Base-by-base conservation (phyloP, 768 basidiomycete genomes). In the Sarcomyxa edulis region DNA sequence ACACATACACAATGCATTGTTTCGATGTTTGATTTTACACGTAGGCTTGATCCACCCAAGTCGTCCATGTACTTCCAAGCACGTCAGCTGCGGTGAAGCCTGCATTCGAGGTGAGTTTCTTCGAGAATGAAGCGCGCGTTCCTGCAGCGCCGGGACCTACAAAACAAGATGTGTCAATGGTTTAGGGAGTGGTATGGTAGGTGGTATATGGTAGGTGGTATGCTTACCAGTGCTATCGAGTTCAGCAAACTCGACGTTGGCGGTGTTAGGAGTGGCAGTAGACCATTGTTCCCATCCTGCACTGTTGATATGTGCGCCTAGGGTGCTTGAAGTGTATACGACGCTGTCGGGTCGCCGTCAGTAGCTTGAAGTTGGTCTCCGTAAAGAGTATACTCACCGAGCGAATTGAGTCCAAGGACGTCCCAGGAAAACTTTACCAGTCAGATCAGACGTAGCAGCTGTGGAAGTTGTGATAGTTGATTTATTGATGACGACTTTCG, bases 261-360 rank as follows among this genome's bases (percentile, higher is more conserved):
- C 44, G 9, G 56, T 58, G 35, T 56, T 58, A 10, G 56, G 56
- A 11, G 48, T 51, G 0, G 53, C 30, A n/a, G 46, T 39, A 6
- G 43, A 49, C 56, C 56, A 58, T 18, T 48, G 36, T 29, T 44
- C 44, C 56, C 54, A 58, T 0, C 56, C 54, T 2, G 56, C 53
- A 11, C 32, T 12, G 48, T 58, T 58, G 38, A 58, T 56, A 29
- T 40, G 36, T 3, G 40, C 40, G 6, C 51, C 51, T 8, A 58
- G 45, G 9, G 16, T 47, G 39, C 44, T 46, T 25, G 48, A 48
- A 2, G 47, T 54, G 42, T 38, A 58, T 5, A 44, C 54, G 26
- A 58, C 56, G 15, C 56, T 55, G 30, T 20, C 9, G 10, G 10
- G 34, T 8, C 19, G 28, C 2, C 24, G 11, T 28, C 16, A 40